phyloP scores from a whole-genome alignment of 345 rosid genomes.

The Chamaenerion angustifolium region DNA sequence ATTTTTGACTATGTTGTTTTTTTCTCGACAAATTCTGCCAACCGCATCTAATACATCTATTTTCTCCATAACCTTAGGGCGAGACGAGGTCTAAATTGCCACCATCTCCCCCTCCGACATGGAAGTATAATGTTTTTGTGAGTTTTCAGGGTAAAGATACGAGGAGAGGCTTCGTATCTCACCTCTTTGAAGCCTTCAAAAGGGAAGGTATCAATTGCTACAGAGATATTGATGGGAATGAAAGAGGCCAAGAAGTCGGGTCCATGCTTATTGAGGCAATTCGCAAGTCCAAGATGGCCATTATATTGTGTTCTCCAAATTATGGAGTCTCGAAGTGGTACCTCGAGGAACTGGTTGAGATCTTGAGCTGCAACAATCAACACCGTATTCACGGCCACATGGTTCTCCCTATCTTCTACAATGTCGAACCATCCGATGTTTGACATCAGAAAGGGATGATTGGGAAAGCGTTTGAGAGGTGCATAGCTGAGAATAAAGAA shows the following conservation, averaged over 20 bases:
- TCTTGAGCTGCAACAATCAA: slow-evolving; percentile 2
- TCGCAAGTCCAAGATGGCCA: slow-evolving; percentile 1
- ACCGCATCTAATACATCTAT: too few relatives aligned
- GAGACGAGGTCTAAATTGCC: background rate
- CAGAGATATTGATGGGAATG: slow-evolving; percentile 4
- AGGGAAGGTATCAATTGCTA: slow-evolving; percentile 4
- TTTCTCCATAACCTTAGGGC: too few relatives aligned
- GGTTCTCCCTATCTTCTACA: too few relatives aligned
- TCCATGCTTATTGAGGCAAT: slow-evolving; percentile 3
- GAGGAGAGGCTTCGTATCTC: slow-evolving; percentile 6
- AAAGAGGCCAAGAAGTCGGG: slow-evolving; percentile 2
- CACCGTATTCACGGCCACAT: slow-evolving; percentile 2
- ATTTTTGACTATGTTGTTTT: too few relatives aligned
- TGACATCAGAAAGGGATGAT: too few relatives aligned
- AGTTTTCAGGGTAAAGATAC: too few relatives aligned
- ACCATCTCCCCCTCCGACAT: background rate
- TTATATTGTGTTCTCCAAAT: slow-evolving; percentile 3
- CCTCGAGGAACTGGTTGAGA: slow-evolving; percentile 3
- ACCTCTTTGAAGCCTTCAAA: slow-evolving; percentile 4
- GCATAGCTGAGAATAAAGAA: too few relatives aligned
- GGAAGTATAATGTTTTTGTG: slow-evolving; percentile 6
- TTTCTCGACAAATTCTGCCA: too few relatives aligned
- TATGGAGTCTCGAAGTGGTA: slow-evolving; percentile 2
- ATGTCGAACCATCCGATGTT: too few relatives aligned
- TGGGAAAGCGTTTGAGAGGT: too few relatives aligned